Evolutionary conservation across 805 yeast species (phyloP).

Genomic region (Suhomyces prunicola): DNA sequence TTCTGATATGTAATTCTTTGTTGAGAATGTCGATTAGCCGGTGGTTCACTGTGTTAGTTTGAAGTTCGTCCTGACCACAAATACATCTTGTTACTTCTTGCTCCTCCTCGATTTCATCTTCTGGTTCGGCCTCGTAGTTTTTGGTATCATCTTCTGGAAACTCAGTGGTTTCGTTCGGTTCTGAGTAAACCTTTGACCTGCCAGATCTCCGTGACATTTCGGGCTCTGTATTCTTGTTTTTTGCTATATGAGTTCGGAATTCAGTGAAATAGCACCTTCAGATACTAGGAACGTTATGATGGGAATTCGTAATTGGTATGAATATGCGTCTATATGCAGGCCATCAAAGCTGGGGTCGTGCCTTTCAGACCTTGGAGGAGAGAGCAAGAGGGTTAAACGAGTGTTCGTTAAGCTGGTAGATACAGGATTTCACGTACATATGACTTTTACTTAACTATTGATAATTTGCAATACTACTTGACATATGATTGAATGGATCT

Average conservation of each 20-base stretch:
- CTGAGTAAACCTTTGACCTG: slow-evolving; percentile 19
- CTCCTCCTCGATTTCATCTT: slow-evolving; percentile 31
- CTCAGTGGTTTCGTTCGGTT: slow-evolving; percentile 10
- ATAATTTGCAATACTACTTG: too few relatives aligned
- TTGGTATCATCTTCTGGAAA: slow-evolving; percentile 15
- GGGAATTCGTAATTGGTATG: not conserved
- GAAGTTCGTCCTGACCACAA: slow-evolving; percentile 40
- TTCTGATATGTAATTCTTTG: slow-evolving; percentile 34
- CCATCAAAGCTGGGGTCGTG: not conserved
- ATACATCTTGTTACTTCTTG: slow-evolving; percentile 43
- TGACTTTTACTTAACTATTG: too few relatives aligned
- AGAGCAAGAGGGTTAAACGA: not conserved
- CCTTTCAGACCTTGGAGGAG: not conserved
- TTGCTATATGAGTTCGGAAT: not conserved
- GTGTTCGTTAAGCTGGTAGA: too few relatives aligned
- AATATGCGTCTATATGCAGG: not conserved
- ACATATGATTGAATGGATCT: not conserved
- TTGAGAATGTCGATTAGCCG: slow-evolving; percentile 23
- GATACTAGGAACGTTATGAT: not conserved
- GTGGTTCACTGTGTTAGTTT: slow-evolving; percentile 20
- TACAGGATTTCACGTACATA: too few relatives aligned
- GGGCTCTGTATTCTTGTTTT: not conserved
- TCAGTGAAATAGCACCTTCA: not conserved
- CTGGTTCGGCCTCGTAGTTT: slow-evolving; percentile 21
- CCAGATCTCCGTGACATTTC: slow-evolving; percentile 32